Percentiles rank a stretch among this genome's conserved stretches.
These are phyloP conservation scores for Pedinophyceae sp. DNA, from an alignment of 139 green algal species.

Conservation along the genomic window DNA sequence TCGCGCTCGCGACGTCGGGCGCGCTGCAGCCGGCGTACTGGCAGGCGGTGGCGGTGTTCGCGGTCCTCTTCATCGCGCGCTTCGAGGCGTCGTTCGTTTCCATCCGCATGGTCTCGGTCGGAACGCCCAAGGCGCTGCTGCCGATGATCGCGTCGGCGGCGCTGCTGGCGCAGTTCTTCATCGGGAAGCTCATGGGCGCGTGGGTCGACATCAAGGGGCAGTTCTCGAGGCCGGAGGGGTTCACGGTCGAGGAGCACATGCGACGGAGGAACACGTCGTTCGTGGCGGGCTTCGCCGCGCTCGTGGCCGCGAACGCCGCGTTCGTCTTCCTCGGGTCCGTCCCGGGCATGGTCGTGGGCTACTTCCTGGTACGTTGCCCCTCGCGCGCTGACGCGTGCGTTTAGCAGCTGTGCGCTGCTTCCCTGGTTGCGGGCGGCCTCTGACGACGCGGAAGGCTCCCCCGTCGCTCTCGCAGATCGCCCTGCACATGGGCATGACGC, in stretches of 20 bases:
- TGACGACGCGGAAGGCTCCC: no score
- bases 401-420: no score
- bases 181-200: not conserved
- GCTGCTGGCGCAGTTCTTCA: not conserved
- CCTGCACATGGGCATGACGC: not conserved
- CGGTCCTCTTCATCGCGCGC: constrained; percentile 58
- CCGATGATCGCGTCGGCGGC: not conserved
- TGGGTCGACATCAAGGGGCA: no score
- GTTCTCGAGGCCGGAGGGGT: no score
- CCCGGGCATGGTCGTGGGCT: not conserved
- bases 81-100: constrained; percentile 67
- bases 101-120: constrained; percentile 15
- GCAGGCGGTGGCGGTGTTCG: constrained; percentile 52
- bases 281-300: constrained; percentile 34
- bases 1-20: no score
- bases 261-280: constrained; percentile 42
- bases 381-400: no score
- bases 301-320: constrained; percentile 39
- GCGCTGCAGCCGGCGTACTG: constrained; percentile 62
- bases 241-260: constrained; percentile 17
- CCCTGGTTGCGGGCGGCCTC: no score
- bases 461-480: no score
- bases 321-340: constrained; percentile 23
- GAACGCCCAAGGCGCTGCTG: not conserved
- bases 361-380: no score